phyloP scores from a whole-genome alignment of 2,329 filamentous ascomycete species.

The Fusarium coffeatum region DNA sequence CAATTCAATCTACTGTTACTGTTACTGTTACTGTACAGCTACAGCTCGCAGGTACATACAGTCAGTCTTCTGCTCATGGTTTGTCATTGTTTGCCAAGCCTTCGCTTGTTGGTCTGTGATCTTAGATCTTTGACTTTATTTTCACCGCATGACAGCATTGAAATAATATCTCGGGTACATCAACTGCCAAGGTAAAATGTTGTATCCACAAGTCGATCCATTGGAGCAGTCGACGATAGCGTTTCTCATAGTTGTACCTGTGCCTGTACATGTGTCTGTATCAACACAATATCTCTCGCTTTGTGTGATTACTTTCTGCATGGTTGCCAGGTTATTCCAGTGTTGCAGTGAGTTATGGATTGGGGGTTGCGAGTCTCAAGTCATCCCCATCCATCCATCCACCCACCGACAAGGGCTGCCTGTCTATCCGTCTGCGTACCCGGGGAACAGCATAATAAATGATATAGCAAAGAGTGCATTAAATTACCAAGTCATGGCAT shows the following conservation, averaged over 20 bases:
- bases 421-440: neutral
- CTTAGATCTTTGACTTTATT: neutral
- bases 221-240: too few relatives aligned
- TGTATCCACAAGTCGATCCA: neutral
- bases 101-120: neutral
- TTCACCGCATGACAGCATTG: neutral
- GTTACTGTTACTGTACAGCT: too few relatives aligned
- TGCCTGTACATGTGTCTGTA: neutral
- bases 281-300: neutral
- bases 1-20: neutral
- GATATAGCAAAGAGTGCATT: slow-evolving; percentile 14
- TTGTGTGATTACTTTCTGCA: neutral
- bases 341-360: slow-evolving; percentile 19
- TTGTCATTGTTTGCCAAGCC: slow-evolving; percentile 11
- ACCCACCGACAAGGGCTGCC: slow-evolving; percentile 2
- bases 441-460: slow-evolving; percentile 7
- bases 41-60: neutral
- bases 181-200: neutral
- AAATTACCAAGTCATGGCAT: neutral
- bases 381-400: neutral
- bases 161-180: neutral
- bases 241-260: neutral
- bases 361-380: slow-evolving; percentile 18
- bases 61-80: neutral
- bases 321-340: neutral